A percentile compares a stretch with the other conserved stretches of the same genome.
Evolutionary conservation across 441 rosid species (phyloP).

Genomic region (Cnidoscolus chayamansa): DNA sequence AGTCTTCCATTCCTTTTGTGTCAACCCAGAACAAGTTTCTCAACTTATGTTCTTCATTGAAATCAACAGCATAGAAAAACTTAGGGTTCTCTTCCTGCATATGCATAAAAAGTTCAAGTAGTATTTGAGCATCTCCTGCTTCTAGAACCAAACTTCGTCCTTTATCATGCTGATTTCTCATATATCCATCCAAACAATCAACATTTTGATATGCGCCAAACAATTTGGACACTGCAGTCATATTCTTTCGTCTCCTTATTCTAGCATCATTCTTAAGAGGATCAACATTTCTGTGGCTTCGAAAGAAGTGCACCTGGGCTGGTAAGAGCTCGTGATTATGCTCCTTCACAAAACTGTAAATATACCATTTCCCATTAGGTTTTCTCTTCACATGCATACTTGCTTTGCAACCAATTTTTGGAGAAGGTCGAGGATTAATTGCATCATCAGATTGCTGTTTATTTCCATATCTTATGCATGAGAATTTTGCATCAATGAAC

Average conservation of each 20-base stretch:
- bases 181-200: neutral
- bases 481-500: constrained; percentile 18
- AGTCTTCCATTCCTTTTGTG: constrained; percentile 16
- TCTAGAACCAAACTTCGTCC: constrained; percentile 8
- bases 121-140: constrained; percentile 13
- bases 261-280: constrained; percentile 11
- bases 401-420: constrained; percentile 18
- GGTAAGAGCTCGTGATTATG: constrained; percentile 20
- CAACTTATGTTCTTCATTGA: constrained; percentile 11
- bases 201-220: constrained; percentile 14
- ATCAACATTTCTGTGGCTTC: constrained; percentile 14
- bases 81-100: constrained; percentile 14
- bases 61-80: constrained; percentile 17
- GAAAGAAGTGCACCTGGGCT: constrained; percentile 19
- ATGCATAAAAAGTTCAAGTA: constrained; percentile 8
- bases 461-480: constrained; percentile 16
- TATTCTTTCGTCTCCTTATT: constrained; percentile 8
- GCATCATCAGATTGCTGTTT: constrained; percentile 16
- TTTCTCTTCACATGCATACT: constrained; percentile 20
- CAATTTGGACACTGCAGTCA: constrained; percentile 4
- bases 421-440: constrained; percentile 11
- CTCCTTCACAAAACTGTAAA: constrained; percentile 13
- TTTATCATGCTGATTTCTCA: constrained; percentile 2
- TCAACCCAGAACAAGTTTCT: constrained; percentile 20
- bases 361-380: constrained; percentile 11